Evolutionary conservation across 2,329 filamentous ascomycete genomes (phyloP), one percentile per base, ranked within the genome.

Genomic region (Penicillium expansum): DNA sequence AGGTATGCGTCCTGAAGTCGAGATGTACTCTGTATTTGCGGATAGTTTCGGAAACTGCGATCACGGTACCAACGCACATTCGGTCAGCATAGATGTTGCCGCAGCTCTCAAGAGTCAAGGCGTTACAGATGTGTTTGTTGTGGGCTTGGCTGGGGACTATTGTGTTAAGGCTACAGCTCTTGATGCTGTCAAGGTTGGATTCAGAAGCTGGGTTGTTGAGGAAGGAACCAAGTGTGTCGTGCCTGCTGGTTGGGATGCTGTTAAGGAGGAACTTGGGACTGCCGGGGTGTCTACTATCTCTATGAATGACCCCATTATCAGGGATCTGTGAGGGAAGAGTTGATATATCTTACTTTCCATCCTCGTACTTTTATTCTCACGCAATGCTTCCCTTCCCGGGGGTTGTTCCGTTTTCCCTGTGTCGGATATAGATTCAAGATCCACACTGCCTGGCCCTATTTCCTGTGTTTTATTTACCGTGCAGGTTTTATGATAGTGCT

Each of bases 11-110:
- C 72, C 80, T 43, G 79, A 83, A 43, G 83, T 96, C 2, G 94
- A 99, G 75, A 96, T 97, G 89, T 97, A 97, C 76, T 93, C 89
- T 60, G 92, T 88, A 0, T 97, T 99, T 67, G 87, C 88, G 59
- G 90, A 92, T 69, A 89, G 90, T 0, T 93, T 97, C 66, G 75
- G 75, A 38, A 80, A 80, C 54, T 58, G 66, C 48, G 73, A 76
- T 60, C 67, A 71, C 51, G 64, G 64, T 14, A 64, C 68, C 48
- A 69, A 68, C 16, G 62, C 63, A 30, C 60, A 61, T 30, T 73
- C 72, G 32, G 77, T 76, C 38, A 74, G 76, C 67, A 87, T 83
- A 67, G 86, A 86, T 14, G 77, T 97, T 27, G 82, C 81, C 1
- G 76, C 69, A 1, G 69, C 79, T 47, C 72, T 99, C 64, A 80